phyloP scores from a whole-genome alignment of 2,329 filamentous ascomycete species.

The Raffaelea arxii region DNA sequence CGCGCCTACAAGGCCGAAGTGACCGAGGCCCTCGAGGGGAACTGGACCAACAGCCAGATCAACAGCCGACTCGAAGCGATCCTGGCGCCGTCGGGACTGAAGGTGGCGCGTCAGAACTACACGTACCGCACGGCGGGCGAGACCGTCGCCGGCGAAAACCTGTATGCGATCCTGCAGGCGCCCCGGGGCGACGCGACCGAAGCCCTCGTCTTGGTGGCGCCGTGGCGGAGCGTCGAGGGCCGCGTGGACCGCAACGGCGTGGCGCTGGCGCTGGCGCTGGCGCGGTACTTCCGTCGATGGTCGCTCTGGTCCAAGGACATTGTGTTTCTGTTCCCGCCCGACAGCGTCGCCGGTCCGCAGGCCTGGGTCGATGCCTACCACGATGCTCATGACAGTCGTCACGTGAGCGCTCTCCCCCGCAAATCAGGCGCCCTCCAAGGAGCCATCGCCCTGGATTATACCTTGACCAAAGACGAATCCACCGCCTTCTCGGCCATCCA shows the following conservation, averaged over 20 bases:
- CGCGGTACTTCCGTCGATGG: slow-evolving; percentile 95
- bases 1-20: slow-evolving; percentile 83
- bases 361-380: slow-evolving; percentile 98
- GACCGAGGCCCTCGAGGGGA: slow-evolving; percentile 41
- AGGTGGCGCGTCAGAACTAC: slow-evolving; percentile 81
- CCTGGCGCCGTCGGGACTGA: slow-evolving; percentile 69
- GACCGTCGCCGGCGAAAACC: slow-evolving; percentile 70
- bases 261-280: slow-evolving; percentile 73
- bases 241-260: slow-evolving; percentile 80
- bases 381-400: slow-evolving; percentile 65
- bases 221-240: slow-evolving; percentile 74
- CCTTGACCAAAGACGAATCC: slow-evolving; percentile 33
- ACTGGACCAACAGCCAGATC: slow-evolving; percentile 44
- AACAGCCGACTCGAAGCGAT: slow-evolving; percentile 68
- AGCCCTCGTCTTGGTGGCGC: slow-evolving; percentile 83
- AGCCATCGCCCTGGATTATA: slow-evolving; percentile 87
- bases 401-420: slow-evolving; percentile 67
- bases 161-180: slow-evolving; percentile 88
- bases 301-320: slow-evolving; percentile 99
- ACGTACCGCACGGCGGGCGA: slow-evolving; percentile 71
- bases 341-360: slow-evolving; percentile 83
- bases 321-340: slow-evolving; percentile 78
- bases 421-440: slow-evolving; percentile 92
- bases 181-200: slow-evolving; percentile 94
- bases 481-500: slow-evolving; percentile 78